Percentiles rank a stretch among this genome's conserved stretches.
Evolutionary conservation across 2,329 filamentous ascomycete genomes (phyloP).

Genomic region (Exophiala sp.): DNA sequence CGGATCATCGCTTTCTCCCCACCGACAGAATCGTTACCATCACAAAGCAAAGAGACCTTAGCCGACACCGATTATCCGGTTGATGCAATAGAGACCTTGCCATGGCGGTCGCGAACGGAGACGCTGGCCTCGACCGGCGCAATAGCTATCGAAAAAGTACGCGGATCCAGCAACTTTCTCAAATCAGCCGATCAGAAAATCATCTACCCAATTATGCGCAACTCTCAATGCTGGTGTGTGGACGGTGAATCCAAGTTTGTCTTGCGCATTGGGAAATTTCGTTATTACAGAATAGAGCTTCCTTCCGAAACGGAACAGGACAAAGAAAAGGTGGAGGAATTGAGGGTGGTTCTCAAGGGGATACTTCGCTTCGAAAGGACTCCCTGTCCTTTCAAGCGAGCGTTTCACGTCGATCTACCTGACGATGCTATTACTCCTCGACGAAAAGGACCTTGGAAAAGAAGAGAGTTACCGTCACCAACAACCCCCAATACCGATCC

Average conservation of each 20-base stretch:
- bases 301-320: conserved; percentile 65
- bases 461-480: conserved; percentile 52
- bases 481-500: conserved; percentile 21
- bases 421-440: conserved; percentile 63
- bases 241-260: conserved; percentile 81
- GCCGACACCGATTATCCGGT: conserved; percentile 48
- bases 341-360: conserved; percentile 67
- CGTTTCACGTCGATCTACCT: conserved; percentile 71
- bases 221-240: conserved; percentile 91
- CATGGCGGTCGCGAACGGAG: conserved; percentile 73
- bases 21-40: conserved; percentile 30
- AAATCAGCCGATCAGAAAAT: conserved; percentile 68
- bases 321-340: conserved; percentile 58
- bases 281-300: conserved; percentile 88
- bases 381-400: conserved; percentile 75
- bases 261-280: conserved; percentile 75
- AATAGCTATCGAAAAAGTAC: conserved; percentile 79
- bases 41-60: conserved; percentile 37
- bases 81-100: conserved; percentile 59
- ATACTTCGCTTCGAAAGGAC: conserved; percentile 85
- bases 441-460: conserved; percentile 67
- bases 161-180: conserved; percentile 80
- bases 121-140: conserved; percentile 78
- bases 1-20: conserved; percentile 66
- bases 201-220: conserved; percentile 80